These are phyloP conservation scores for Colletotrichum sp. DNA, from an alignment of 2,329 filamentous ascomycete species.

Conservation along the genomic window DNA sequence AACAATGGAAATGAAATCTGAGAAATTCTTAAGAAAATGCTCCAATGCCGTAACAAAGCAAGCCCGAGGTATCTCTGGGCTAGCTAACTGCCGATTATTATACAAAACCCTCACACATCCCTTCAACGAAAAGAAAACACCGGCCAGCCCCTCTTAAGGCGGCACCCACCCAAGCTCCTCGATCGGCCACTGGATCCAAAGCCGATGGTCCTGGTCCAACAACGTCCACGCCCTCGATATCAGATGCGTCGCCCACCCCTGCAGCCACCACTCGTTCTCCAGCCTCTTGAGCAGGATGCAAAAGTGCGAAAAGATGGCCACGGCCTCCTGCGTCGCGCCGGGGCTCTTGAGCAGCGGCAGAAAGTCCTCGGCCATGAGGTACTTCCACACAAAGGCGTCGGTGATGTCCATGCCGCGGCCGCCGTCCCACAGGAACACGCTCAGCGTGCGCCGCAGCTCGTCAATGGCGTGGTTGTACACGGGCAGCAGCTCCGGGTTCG, in stretches of 20 bases:
- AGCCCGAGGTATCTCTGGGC: not conserved
- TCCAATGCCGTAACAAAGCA: not conserved
- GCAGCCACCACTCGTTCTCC: conserved; percentile 40
- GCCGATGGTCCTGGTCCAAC: conserved; percentile 40
- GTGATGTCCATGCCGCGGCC: conserved; percentile 34
- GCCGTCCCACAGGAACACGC: conserved; percentile 19
- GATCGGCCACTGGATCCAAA: conserved; percentile 36
- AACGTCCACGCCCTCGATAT: conserved; percentile 34
- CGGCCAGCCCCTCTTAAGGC: not conserved
- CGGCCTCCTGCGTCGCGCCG: conserved; percentile 30
- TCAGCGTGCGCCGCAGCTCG: conserved; percentile 24
- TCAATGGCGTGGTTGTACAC: conserved; percentile 25
- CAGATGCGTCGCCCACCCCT: conserved; percentile 39
- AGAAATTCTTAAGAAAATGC: not conserved
- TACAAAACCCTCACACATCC: not conserved
- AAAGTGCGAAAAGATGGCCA: conserved; percentile 41
- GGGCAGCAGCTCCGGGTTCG: conserved; percentile 22
- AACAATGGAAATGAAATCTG: not conserved
- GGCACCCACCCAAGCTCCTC: conserved; percentile 28
- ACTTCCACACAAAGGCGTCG: conserved; percentile 47
- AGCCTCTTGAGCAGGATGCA: conserved; percentile 36
- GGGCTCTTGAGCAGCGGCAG: conserved; percentile 35
- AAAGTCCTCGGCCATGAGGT: conserved; percentile 38
- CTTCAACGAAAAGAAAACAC: not conserved
- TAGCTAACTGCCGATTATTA: not conserved